These are phyloP conservation scores for Corymbia calophylla DNA, from an alignment of 441 rosid genomes.

Conservation along the genomic window DNA sequence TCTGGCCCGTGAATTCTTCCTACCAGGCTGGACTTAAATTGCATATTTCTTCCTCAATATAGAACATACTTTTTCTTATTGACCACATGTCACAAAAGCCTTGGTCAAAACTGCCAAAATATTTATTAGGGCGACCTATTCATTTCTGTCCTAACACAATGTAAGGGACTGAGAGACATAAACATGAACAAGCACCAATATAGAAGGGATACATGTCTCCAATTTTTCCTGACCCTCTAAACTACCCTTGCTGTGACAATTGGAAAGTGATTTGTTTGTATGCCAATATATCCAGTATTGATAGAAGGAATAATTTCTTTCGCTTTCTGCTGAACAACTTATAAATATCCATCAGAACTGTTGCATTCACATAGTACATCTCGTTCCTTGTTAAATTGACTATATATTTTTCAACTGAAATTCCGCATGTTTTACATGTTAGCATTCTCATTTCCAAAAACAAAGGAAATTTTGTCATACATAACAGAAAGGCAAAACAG, in stretches of 20 bases:
- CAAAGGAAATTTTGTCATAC: neutral
- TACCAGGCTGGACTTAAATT: neutral
- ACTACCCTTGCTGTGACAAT: neutral
- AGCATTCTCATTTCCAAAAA: neutral
- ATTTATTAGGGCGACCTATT: neutral
- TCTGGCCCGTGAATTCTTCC: neutral
- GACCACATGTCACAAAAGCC: neutral
- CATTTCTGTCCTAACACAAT: neutral
- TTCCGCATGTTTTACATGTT: neutral
- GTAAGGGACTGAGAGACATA: neutral
- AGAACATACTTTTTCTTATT: neutral
- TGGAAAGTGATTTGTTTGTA: neutral
- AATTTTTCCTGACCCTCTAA: neutral
- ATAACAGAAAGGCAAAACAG: conserved; percentile 6
- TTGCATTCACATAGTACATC: neutral
- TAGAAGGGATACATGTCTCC: neutral
- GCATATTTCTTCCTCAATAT: neutral
- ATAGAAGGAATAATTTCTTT: neutral
- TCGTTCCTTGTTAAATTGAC: neutral
- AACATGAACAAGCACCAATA: neutral
- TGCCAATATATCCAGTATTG: neutral
- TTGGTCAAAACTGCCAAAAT: neutral
- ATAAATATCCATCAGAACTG: neutral
- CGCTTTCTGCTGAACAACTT: neutral
- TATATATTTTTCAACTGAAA: neutral